Base-by-base conservation (phyloP, 257 asterid genomes). In the Thymus mandschuricus region DNA sequence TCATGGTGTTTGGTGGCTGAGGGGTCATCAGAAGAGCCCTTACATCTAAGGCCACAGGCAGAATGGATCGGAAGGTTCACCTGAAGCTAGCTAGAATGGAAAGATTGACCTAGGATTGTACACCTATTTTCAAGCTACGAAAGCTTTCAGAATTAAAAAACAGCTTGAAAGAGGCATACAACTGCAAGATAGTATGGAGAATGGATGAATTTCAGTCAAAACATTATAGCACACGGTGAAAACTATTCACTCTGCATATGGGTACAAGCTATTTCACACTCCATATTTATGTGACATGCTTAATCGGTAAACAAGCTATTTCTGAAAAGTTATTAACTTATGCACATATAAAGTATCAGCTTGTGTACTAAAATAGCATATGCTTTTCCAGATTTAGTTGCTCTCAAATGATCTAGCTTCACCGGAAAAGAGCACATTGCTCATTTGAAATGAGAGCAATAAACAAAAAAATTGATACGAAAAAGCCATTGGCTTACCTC, bases 401-500 rank as follows among this genome's bases (percentile, higher is more conserved):
- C 44, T 57, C 41, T 43, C 41, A 6, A 30, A 60, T 15, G 58
- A 66, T 57, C 30, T 50, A 31, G 78, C 58, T 55, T 65, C 49
- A 54, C 30, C 2, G 8, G 66, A 48, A 71, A 38, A 27, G 38
- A 60, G 34, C 15, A 43, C 35, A 55, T 44, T 52, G 6, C 35
- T 9, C 71, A 72, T 35, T 27, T 54, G 48, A 41, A 34, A 48
- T 27, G 11, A 45, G 50, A 27, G 29, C 31, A 29, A 13, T 52
- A 50, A 50, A 58, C 41, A 69, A 33, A 46, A 48, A 60, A 48
- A 30, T 41, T 35, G 33, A 67, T 50, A 71, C 13, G 57, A 60
- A 66, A 38, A 68, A 34, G 64, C 21, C 65, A 30, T 40, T 50
- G 13, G 38, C 79, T 55, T 85, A 90, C 98, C 98, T 90, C 71